Evolutionary conservation across 257 asterid species (phyloP).

Genomic region (Anisodus acutangulus): DNA sequence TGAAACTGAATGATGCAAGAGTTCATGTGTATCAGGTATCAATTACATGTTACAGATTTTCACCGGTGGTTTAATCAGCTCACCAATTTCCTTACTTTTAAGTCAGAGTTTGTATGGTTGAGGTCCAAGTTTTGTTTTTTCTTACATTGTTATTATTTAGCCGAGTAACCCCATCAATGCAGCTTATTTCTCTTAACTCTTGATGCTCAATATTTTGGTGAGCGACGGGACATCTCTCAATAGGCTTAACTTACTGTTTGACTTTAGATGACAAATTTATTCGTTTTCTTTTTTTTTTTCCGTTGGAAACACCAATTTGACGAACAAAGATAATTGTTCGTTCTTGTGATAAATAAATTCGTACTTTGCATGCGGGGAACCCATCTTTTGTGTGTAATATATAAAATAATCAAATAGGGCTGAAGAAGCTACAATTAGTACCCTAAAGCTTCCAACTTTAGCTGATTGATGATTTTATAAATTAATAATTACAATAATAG

Average conservation of each 20-base stretch:
- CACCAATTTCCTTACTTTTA: conserved; percentile 4
- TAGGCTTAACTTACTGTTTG: not conserved
- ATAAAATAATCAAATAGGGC: not conserved
- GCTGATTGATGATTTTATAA: not conserved
- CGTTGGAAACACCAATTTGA: conserved; percentile 9
- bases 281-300: not conserved
- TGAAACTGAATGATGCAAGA: conserved; percentile 61
- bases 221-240: not conserved
- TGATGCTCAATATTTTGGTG: conserved; percentile 20
- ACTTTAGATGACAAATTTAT: not conserved
- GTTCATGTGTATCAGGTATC: conserved; percentile 53
- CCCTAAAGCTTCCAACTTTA: not conserved
- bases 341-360: not conserved
- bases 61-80: conserved; percentile 38
- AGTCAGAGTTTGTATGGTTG: not conserved
- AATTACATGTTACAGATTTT: conserved; percentile 56
- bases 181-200: not conserved
- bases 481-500: not conserved
- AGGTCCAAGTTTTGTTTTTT: conserved; percentile 11
- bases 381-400: not conserved
- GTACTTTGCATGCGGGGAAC: conserved; percentile 17
- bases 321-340: not conserved
- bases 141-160: not conserved
- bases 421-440: no score
- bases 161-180: not conserved